phyloP scores from a whole-genome alignment of 1,139 yeast genomes.

The Yamadazyma conglobata region DNA sequence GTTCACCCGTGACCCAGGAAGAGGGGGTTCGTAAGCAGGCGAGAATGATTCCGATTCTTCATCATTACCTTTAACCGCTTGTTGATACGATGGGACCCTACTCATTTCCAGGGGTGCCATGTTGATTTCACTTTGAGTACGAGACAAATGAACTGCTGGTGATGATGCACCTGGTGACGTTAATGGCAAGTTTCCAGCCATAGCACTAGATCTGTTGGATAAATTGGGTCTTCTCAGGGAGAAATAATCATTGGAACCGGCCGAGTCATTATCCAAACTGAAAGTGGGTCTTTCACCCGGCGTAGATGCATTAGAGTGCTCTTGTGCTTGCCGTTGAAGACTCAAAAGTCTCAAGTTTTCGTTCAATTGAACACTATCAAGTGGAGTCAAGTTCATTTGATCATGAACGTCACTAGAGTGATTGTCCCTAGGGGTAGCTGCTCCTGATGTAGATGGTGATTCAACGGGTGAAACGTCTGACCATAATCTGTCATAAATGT shows the following conservation, averaged over 20 bases:
- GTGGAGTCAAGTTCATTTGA: conserved; percentile 37
- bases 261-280: conserved; percentile 42
- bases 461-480: conserved; percentile 60
- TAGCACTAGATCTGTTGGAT: conserved; percentile 10
- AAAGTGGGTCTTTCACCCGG: conserved; percentile 36
- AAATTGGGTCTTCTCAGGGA: conserved; percentile 9
- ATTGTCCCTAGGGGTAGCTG: conserved; percentile 42
- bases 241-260: conserved; percentile 17
- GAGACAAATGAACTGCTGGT: conserved; percentile 57
- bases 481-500: conserved; percentile 84
- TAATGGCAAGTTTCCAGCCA: conserved; percentile 8
- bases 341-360: conserved; percentile 55
- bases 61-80: conserved; percentile 57
- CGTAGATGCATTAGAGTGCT: conserved; percentile 9
- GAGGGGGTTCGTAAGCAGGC: conserved; percentile 60
- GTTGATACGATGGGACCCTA: conserved; percentile 77
- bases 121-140: conserved; percentile 47
- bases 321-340: conserved; percentile 45
- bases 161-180: conserved; percentile 40
- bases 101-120: conserved; percentile 34
- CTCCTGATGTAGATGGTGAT: conserved; percentile 53
- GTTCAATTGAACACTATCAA: conserved; percentile 43
- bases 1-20: conserved; percentile 42
- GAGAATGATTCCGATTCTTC: conserved; percentile 46
- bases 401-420: conserved; percentile 23